A percentile compares a stretch with the other conserved stretches of the same genome.
These are phyloP conservation scores for Rhizopogon vinicolor DNA, from an alignment of 768 basidiomycete genomes.

Conservation along the genomic window DNA sequence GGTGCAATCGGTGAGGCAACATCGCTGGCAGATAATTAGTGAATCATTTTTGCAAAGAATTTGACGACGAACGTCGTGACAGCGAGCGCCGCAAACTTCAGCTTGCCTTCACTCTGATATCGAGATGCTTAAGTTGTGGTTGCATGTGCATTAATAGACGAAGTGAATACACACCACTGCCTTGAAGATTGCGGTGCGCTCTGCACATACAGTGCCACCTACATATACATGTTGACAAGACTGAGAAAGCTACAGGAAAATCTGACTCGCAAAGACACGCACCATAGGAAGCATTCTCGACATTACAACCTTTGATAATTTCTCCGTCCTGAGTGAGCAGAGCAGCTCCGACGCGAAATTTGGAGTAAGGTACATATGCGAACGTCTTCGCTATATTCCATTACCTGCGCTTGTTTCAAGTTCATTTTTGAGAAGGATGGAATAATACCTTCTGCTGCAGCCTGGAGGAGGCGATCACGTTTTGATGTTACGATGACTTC, in stretches of 20 bases:
- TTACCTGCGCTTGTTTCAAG: constrained; percentile 4
- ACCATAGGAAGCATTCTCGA: constrained; percentile 96
- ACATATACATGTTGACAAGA: constrained; percentile 21
- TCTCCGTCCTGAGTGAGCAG: constrained; percentile 64
- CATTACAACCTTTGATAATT: constrained; percentile 82
- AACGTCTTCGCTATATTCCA: constrained; percentile 54
- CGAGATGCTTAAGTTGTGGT: background rate
- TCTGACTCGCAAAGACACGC: constrained; percentile 10
- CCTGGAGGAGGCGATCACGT: constrained; percentile 45
- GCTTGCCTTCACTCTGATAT: constrained; percentile 72
- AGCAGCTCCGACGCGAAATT: constrained; percentile 91
- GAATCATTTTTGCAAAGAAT: too few species aligned
- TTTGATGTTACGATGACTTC: constrained; percentile 35
- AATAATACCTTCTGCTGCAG: constrained; percentile 52
- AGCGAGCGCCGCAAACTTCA: constrained; percentile 69
- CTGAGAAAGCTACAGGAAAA: background rate
- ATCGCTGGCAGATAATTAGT: constrained; percentile 43
- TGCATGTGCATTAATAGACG: background rate
- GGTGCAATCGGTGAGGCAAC: constrained; percentile 68
- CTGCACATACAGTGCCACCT: constrained; percentile 93
- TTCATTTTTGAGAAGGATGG: background rate
- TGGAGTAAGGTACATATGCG: constrained; percentile 82
- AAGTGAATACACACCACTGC: constrained; percentile 61
- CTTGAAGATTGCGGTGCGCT: constrained; percentile 93
- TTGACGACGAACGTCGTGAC: constrained; percentile 63